Base-by-base conservation (phyloP, 176 grass and related monocot genomes). In the Ensete glaucum region DNA sequence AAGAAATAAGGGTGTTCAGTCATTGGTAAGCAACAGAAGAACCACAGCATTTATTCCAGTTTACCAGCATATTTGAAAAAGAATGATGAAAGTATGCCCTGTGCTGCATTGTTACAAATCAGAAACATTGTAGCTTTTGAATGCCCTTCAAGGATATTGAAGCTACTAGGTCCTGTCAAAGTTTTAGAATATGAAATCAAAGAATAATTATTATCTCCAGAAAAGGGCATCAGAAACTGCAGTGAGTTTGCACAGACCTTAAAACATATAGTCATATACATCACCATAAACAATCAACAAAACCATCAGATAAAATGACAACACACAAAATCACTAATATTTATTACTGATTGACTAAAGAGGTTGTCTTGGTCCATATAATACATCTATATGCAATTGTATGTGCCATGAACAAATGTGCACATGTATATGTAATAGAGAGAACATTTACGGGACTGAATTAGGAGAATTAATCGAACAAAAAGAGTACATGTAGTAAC, bases 51-150 rank as follows among this genome's bases (percentile, higher is more conserved):
- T 54, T 60, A 27, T 52, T 22, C 19, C 13, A 80, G 8, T 9
- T 85, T 91, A 98, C 95, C 95, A 85, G 95, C 95, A 78, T 98
- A 98, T 82, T 98, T 98, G 80, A 98, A 98, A 80, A 98, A 98
- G 80, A 98, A 98, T 53, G 95, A 98, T 69, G 95, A 98, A n/a
- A 98, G 85, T 85, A 98, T 98, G 64, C 95, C 95, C 80, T 98
- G 95, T 7, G 95, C 90, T 62, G 94, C 94, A 89, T 98, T 98
- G 83, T 93, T 98, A 78, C 90, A 98, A 66, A 98, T 98, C 21
- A 93, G 84, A 85, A 98, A 94, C 71, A 94, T 6, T 14, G 91
- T 94, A 62, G 91, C 96, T 74, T 80, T 99, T 50, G 96, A 99
- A 91, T 94, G 91, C 27, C 88, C 95, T 88, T 81, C 82, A 67